Percentiles rank a stretch among this genome's conserved stretches.
Evolutionary conservation across 1,284 basidiomycete genomes (phyloP).

Genomic region (Sphagnurus paluster): DNA sequence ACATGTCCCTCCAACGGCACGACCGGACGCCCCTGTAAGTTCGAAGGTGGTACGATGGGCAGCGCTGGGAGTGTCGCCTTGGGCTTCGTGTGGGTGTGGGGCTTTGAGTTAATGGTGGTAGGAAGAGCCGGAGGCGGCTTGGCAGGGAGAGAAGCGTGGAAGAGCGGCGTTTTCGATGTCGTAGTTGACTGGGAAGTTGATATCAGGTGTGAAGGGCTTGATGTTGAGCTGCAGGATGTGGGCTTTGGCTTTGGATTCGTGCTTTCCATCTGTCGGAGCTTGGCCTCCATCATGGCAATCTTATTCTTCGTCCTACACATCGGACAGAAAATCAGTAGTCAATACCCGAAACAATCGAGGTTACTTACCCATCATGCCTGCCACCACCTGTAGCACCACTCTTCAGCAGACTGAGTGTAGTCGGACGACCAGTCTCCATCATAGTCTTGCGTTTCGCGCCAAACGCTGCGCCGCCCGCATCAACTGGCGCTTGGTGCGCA

Average conservation of each 20-base stretch:
- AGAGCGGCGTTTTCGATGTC: slow-evolving; percentile 13
- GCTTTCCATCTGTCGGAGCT: slow-evolving; percentile 77
- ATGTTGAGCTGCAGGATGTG: slow-evolving; percentile 14
- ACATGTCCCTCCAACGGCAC: no score
- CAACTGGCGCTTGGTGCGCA: slow-evolving; percentile 77
- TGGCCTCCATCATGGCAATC: slow-evolving; percentile 95
- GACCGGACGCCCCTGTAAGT: background rate
- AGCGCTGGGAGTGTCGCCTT: slow-evolving; percentile 20
- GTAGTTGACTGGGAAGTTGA: slow-evolving; percentile 21
- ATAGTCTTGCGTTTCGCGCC: slow-evolving; percentile 40
- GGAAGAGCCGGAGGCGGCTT: slow-evolving; percentile 33
- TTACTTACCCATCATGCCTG: slow-evolving; percentile 62
- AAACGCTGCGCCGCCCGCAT: slow-evolving; percentile 33
- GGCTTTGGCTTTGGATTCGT: slow-evolving; percentile 26
- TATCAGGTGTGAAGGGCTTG: slow-evolving; percentile 12
- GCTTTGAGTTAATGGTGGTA: slow-evolving; percentile 1
- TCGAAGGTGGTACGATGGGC: slow-evolving; percentile 15
- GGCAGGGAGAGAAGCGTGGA: slow-evolving; percentile 52
- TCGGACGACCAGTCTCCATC: slow-evolving; percentile 71
- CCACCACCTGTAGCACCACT: slow-evolving; percentile 60
- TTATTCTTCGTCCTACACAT: slow-evolving; percentile 74
- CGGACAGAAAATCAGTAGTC: background rate
- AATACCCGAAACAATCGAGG: background rate
- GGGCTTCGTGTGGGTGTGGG: slow-evolving; percentile 15
- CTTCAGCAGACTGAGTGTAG: slow-evolving; percentile 87